These are phyloP conservation scores for Parietaria judaica DNA, from an alignment of 306 rosid species.

Conservation along the genomic window DNA sequence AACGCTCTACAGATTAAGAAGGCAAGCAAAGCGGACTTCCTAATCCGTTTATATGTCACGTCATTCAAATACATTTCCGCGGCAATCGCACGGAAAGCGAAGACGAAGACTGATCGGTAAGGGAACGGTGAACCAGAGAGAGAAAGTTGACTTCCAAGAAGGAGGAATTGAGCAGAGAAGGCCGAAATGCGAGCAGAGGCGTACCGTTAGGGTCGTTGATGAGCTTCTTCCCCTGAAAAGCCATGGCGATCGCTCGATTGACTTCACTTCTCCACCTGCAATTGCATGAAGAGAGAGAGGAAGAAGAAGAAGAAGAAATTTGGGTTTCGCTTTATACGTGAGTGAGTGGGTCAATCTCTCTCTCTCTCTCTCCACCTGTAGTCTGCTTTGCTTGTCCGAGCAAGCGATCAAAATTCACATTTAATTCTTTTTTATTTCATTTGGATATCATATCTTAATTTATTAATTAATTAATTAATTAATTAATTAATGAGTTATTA, in stretches of 20 bases:
- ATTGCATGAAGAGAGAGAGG: constrained; percentile 31
- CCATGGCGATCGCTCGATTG: constrained; percentile 39
- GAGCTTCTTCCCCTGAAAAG: constrained; percentile 69
- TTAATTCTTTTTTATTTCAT: background rate
- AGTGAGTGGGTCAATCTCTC: background rate
- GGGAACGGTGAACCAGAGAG: background rate
- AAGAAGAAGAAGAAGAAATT: constrained; percentile 1
- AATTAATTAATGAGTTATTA: background rate
- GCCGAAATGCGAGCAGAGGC: background rate
- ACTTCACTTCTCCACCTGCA: constrained; percentile 31
- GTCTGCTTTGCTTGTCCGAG: constrained; percentile 18
- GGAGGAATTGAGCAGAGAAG: too few relatives aligned
- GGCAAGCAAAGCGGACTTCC: too few relatives aligned
- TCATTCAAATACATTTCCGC: too few relatives aligned
- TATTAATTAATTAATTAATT: background rate
- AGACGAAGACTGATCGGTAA: background rate
- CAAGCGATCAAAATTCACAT: background rate
- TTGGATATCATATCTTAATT: background rate
- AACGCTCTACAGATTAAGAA: too few relatives aligned
- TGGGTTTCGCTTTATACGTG: background rate
- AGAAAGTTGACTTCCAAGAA: background rate
- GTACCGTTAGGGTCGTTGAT: constrained; percentile 71
- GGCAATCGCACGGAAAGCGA: background rate
- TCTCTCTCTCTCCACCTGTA: constrained; percentile 15
- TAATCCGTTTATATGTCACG: too few relatives aligned